A percentile compares a stretch with the other conserved stretches of the same genome.
phyloP scores from a whole-genome alignment of 2,329 filamentous ascomycete species.

The Bipolaris oryzae region DNA sequence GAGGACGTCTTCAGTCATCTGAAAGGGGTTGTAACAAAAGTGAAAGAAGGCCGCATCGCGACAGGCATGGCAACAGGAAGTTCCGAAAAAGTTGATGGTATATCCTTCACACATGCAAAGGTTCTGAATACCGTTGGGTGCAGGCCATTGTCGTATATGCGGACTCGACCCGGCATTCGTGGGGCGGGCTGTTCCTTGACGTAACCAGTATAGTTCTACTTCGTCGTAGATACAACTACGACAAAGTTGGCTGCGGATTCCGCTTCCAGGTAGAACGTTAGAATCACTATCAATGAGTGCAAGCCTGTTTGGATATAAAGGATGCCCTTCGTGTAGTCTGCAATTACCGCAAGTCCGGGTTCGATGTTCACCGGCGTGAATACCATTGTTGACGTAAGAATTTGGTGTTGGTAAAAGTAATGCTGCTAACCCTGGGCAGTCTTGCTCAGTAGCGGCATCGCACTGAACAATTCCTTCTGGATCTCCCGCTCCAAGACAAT shows the following conservation, averaged over 20 bases:
- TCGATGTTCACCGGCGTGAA: neutral
- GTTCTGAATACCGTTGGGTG: neutral
- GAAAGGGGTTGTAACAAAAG: neutral
- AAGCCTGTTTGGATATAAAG: neutral
- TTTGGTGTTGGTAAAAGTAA: neutral
- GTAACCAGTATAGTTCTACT: slow-evolving; percentile 9
- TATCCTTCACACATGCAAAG: neutral
- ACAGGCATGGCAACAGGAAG: neutral
- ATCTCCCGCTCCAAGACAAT: neutral
- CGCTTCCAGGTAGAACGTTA: neutral
- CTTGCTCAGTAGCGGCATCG: neutral
- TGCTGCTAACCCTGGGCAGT: neutral
- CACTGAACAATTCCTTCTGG: neutral
- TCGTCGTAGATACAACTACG: slow-evolving; percentile 4
- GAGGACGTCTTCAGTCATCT: neutral
- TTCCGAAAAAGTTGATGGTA: neutral
- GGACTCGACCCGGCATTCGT: neutral
- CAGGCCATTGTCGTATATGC: neutral
- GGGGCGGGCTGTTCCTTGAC: neutral
- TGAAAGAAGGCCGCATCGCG: neutral
- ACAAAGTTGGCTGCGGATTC: slow-evolving; percentile 3
- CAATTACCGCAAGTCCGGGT: neutral
- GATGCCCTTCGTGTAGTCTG: neutral
- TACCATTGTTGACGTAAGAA: neutral
- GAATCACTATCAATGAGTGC: neutral